A percentile compares a stretch with the other conserved stretches of the same genome.
phyloP scores from a whole-genome alignment of 805 yeast genomes.

The Lachancea sp. region DNA sequence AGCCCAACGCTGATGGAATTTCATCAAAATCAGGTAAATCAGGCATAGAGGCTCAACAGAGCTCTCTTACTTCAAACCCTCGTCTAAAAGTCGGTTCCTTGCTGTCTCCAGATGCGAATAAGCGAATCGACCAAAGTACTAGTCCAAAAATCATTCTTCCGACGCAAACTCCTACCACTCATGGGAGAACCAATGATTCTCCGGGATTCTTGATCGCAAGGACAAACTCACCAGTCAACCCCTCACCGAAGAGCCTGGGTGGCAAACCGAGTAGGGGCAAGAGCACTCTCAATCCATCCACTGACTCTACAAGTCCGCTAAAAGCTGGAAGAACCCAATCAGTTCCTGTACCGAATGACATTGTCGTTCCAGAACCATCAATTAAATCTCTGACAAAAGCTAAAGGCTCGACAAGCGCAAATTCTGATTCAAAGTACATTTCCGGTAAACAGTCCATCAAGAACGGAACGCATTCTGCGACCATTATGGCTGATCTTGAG shows the following conservation, averaged over 20 bases:
- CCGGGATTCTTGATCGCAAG: conserved; percentile 19
- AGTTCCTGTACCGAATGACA: not conserved
- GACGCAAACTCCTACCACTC: conserved; percentile 16
- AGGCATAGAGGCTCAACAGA: not conserved
- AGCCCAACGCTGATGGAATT: not conserved
- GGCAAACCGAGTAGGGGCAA: conserved; percentile 6
- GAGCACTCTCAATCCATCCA: conserved; percentile 6
- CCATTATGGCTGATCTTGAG: not conserved
- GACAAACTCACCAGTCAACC: conserved; percentile 20
- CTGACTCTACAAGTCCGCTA: not conserved
- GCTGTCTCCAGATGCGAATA: conserved; percentile 8
- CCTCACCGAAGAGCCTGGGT: not conserved
- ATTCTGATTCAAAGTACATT: no score
- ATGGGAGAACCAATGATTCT: conserved; percentile 6
- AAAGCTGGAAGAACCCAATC: not conserved
- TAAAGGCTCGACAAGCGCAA: not conserved
- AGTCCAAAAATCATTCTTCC: conserved; percentile 22
- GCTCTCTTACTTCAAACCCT: not conserved
- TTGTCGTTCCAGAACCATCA: not conserved
- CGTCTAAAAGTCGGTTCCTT: conserved; percentile 17
- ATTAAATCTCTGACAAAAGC: not conserved
- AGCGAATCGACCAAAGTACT: not conserved
- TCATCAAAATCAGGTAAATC: conserved; percentile 1
- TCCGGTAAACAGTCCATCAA: not conserved
- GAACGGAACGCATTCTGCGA: not conserved